Base-by-base conservation (phyloP, 1,284 basidiomycete species). In the Malassezia yamatoensis region DNA sequence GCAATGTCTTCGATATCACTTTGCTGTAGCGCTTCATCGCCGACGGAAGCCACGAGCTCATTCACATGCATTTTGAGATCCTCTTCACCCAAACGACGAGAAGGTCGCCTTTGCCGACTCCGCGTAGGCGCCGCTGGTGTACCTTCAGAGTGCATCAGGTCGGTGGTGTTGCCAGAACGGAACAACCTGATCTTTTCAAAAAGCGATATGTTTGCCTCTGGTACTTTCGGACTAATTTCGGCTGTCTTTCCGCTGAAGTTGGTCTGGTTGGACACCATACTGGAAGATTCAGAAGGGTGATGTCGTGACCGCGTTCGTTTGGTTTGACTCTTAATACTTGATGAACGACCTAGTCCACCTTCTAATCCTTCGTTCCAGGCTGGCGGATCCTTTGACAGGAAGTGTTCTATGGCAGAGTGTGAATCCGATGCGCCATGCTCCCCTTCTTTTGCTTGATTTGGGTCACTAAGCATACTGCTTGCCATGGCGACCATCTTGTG, bases 401-500 rank as follows among this genome's bases (percentile, higher is more conserved):
- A 79, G 37, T 76, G 76, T 52, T 78, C 76, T 77, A 80, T 39
- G 16, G 34, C 20, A 13, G 47, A n/a, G 16, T 24, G n/a, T 15
- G 21, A 15, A 7, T 15, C 78, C 15, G 76, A 78, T 10, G 64
- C 62, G 34, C 55, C 61, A 13, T 67, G 63, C 44, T 63, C 64
- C 58, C 56, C 58, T 18, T 51, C 53, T 37, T 60, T 59, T 13
- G 53, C 62, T 15, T 52, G 37, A 37, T 58, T 57, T 24, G 45
- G 20, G 9, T 51, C 54, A 16, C 38, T 36, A 18, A 58, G 45
- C 44, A 58, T 41, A 37, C 32, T 32, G 32, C 20, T 53, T 11
- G 52, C 41, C 75, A 87, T 87, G 73, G 85, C 83, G n/a, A 90
- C 83, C 58, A 87, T 82, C 41, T 90, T 79, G 65, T 84, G 82